Percentiles rank a stretch among this genome's conserved stretches.
These are phyloP conservation scores for Aureobasidium lini DNA, from an alignment of 2,329 filamentous ascomycete species.

Conservation along the genomic window DNA sequence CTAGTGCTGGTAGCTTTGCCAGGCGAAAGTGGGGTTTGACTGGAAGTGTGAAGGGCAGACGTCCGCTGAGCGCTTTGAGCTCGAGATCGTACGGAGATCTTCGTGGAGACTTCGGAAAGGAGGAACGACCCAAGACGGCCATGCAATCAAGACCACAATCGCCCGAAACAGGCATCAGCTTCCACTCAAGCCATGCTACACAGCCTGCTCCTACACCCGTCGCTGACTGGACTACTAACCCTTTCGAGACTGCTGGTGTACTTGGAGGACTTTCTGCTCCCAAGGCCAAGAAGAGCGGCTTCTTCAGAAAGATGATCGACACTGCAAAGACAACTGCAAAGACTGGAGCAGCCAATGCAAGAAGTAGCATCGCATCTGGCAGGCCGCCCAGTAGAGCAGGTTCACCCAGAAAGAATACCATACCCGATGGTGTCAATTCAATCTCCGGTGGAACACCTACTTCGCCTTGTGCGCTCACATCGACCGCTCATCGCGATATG, in stretches of 20 bases:
- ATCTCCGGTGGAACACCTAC: slow-evolving; percentile 45
- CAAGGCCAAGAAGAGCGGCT: slow-evolving; percentile 67
- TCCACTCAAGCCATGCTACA: slow-evolving; percentile 80
- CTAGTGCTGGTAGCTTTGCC: slow-evolving; percentile 88
- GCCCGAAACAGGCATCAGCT: slow-evolving; percentile 37
- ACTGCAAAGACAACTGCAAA: slow-evolving; percentile 74
- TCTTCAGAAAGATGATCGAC: slow-evolving; percentile 93
- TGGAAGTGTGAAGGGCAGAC: slow-evolving; percentile 29
- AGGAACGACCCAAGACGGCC: slow-evolving; percentile 7
- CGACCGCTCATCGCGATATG: slow-evolving; percentile 56
- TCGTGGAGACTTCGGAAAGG: slow-evolving; percentile 1
- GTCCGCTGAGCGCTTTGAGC: slow-evolving; percentile 17
- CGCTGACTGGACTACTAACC: slow-evolving; percentile 50
- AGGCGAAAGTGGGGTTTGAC: slow-evolving; percentile 54
- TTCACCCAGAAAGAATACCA: slow-evolving; percentile 38
- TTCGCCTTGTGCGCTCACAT: slow-evolving; percentile 17
- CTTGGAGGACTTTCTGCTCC: slow-evolving; percentile 72
- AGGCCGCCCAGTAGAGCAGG: slow-evolving; percentile 31
- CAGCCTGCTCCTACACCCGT: slow-evolving; percentile 56
- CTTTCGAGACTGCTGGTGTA: slow-evolving; percentile 58
- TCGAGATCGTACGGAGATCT: slow-evolving; percentile 17
- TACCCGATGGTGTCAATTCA: slow-evolving; percentile 42
- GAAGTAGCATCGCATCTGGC: slow-evolving; percentile 66
- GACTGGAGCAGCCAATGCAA: slow-evolving; percentile 74
- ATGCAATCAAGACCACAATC: slow-evolving; percentile 13